Conservation (phyloP, 306 rosid genomes). For the Potentilla sterilis region DNA sequence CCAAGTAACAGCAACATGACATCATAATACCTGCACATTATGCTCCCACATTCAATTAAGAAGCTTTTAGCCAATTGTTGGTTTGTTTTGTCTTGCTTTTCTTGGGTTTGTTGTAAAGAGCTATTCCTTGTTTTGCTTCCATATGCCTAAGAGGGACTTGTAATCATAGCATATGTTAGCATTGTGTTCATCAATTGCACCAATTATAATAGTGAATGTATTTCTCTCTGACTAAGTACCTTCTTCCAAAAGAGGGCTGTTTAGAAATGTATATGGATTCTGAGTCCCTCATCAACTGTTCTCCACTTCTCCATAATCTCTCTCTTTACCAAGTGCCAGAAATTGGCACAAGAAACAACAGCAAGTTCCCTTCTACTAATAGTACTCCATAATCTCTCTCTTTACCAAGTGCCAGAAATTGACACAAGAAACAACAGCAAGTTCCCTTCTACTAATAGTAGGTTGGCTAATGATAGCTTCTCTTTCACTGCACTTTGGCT, state of each 20-base stretch:
- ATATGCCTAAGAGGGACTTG: background rate
- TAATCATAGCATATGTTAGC: conserved; percentile 7
- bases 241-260: background rate
- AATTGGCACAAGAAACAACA: background rate
- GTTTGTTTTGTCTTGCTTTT: conserved; percentile 19
- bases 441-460: background rate
- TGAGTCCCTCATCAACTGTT: background rate
- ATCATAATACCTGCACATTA: background rate
- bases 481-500: background rate
- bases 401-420: background rate
- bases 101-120: conserved; percentile 41
- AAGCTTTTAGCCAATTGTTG: conserved; percentile 9
- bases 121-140: conserved; percentile 21
- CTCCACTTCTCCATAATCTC: background rate
- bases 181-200: background rate
- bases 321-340: background rate
- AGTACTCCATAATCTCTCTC: background rate
- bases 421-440: background rate
- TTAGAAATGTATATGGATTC: background rate
- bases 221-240: background rate
- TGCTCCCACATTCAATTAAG: background rate
- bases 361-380: too few relatives aligned
- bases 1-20: conserved; percentile 49
- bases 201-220: background rate
- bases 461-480: background rate